Conservation (phyloP, 768 basidiomycete species). For the Macrolepiota fuliginosa region DNA sequence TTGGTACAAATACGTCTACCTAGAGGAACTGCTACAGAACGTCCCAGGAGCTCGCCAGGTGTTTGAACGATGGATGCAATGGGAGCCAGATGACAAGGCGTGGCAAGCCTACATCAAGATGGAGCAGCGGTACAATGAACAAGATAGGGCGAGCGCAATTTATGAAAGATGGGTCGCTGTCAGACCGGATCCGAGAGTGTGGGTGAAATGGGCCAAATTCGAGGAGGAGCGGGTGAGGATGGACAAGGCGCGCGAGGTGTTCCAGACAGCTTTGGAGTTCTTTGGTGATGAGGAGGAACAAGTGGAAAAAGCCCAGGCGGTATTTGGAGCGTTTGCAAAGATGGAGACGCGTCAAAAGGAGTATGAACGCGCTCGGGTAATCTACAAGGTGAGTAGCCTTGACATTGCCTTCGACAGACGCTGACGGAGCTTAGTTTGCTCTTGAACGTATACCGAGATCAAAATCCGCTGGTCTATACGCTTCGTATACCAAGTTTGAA, state of each 20-base stretch:
- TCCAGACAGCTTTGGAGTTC: slow-evolving; percentile 88
- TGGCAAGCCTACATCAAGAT: slow-evolving; percentile 99
- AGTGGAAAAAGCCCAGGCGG: slow-evolving; percentile 94
- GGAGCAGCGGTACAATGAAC: slow-evolving; percentile 89
- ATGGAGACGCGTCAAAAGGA: slow-evolving; percentile 98
- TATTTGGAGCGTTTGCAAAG: slow-evolving; percentile 91
- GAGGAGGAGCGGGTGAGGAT: slow-evolving; percentile 76
- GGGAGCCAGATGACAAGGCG: slow-evolving; percentile 99
- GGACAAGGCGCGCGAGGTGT: slow-evolving; percentile 83
- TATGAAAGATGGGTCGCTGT: slow-evolving; percentile 91
- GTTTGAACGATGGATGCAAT: slow-evolving; percentile 99
- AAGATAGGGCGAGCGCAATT: slow-evolving; percentile 87
- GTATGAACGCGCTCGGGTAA: slow-evolving; percentile 93
- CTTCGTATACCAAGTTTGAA: slow-evolving; percentile 95
- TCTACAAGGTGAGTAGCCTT: slow-evolving; percentile 75
- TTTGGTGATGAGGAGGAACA: slow-evolving; percentile 88
- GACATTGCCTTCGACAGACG: neutral
- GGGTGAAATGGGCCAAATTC: slow-evolving; percentile 86
- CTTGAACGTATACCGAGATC: slow-evolving; percentile 88
- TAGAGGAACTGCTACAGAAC: slow-evolving; percentile 96
- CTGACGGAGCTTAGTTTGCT: slow-evolving; percentile 67
- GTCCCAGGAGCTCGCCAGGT: slow-evolving; percentile 96
- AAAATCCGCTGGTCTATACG: slow-evolving; percentile 84
- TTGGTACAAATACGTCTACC: slow-evolving; percentile 99
- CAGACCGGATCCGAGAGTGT: slow-evolving; percentile 71